Percentiles rank a stretch among this genome's conserved stretches.
These are phyloP conservation scores for Adansonia madagascariensis DNA, from an alignment of 441 rosid species.

Conservation along the genomic window DNA sequence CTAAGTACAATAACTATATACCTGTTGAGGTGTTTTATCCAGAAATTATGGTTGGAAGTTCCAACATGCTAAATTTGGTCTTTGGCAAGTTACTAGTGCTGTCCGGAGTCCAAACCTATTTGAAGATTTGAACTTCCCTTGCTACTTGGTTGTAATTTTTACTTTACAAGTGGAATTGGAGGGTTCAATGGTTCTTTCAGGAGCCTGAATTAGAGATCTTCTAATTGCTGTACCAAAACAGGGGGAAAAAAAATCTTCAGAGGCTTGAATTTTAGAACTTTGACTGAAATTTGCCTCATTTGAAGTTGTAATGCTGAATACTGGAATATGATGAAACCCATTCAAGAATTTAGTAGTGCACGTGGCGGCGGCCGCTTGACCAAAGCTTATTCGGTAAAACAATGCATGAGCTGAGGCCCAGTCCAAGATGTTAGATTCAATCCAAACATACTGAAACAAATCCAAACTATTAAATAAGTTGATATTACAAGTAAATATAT, in stretches of 20 bases:
- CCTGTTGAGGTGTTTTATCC: background rate
- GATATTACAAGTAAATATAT: too few species aligned
- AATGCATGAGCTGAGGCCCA: too few species aligned
- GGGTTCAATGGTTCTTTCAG: background rate
- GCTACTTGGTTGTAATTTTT: background rate
- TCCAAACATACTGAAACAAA: too few species aligned
- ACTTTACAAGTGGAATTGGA: background rate
- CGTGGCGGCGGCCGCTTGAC: too few species aligned
- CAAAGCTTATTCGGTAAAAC: too few species aligned
- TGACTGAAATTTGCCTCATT: background rate
- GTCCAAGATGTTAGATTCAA: too few species aligned
- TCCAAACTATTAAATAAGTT: too few species aligned
- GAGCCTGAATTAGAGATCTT: too few species aligned
- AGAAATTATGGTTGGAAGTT: background rate
- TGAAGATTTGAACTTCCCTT: background rate
- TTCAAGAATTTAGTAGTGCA: too few species aligned
- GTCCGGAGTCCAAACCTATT: background rate
- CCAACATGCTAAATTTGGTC: slow-evolving; percentile 12
- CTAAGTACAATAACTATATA: background rate
- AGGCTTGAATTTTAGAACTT: background rate
- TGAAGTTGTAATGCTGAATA: too few species aligned
- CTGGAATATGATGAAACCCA: too few species aligned
- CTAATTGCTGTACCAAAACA: too few species aligned
- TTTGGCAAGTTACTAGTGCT: background rate
- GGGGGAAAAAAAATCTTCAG: background rate